A percentile compares a stretch with the other conserved stretches of the same genome.
Evolutionary conservation across 148 eudicot species (phyloP).

Genomic region (Drosera capensis): DNA sequence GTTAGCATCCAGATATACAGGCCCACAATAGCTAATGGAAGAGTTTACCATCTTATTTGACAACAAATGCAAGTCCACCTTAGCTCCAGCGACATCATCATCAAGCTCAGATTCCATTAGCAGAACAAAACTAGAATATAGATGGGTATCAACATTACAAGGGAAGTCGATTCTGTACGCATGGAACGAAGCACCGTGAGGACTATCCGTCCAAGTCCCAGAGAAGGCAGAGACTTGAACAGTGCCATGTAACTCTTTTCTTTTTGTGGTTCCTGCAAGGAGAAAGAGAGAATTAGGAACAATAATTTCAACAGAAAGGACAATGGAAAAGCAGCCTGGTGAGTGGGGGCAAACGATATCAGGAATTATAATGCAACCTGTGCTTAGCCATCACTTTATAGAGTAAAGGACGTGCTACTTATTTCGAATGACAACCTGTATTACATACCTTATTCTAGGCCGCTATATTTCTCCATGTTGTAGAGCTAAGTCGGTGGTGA

Average conservation of each 20-base stretch:
- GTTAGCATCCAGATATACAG: constrained; percentile 35
- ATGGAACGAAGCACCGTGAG: constrained; percentile 28
- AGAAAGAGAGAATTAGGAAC: background rate
- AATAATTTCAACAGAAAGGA: background rate
- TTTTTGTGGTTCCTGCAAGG: constrained; percentile 69
- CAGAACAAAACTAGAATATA: constrained; percentile 56
- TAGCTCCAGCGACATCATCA: constrained; percentile 58
- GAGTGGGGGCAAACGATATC: too few species aligned
- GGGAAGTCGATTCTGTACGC: constrained; percentile 55
- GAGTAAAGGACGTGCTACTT: too few species aligned
- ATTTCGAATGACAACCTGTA: too few species aligned
- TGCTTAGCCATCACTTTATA: too few species aligned
- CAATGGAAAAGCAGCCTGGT: background rate
- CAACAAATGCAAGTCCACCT: constrained; percentile 54
- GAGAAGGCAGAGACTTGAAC: constrained; percentile 31
- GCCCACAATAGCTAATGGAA: constrained; percentile 38
- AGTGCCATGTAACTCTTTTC: constrained; percentile 89
- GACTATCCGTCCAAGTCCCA: constrained; percentile 50
- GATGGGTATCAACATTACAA: constrained; percentile 27
- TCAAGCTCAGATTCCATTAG: constrained; percentile 55
- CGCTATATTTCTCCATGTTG: too few species aligned
- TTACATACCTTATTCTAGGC: too few species aligned
- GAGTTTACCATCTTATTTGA: constrained; percentile 49
- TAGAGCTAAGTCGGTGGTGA: too few species aligned
- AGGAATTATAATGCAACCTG: too few species aligned